A percentile compares a stretch with the other conserved stretches of the same genome.
Evolutionary conservation across 2,329 filamentous ascomycete species (phyloP).

Genomic region (Anthostomella pinea): DNA sequence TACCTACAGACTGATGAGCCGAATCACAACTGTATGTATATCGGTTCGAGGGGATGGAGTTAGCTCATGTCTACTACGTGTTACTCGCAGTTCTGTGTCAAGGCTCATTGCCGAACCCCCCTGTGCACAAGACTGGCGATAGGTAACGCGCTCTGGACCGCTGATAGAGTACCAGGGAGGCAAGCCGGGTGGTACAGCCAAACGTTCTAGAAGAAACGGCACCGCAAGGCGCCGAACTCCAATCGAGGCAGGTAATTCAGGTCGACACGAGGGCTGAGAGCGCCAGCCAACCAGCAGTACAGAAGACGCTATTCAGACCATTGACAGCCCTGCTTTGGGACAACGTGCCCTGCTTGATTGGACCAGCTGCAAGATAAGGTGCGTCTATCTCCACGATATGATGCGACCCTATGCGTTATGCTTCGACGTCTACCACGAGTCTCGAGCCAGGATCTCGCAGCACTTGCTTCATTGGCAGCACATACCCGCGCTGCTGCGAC

Average conservation of each 20-base stretch:
- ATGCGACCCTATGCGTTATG: not conserved
- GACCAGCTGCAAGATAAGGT: constrained; percentile 21
- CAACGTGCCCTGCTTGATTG: constrained; percentile 26
- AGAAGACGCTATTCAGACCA: no score
- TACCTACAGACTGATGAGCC: no score
- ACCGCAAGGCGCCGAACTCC: constrained; percentile 15
- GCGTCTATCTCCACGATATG: not conserved
- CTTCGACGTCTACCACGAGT: not conserved
- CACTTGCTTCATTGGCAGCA: not conserved
- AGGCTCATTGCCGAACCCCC: no score
- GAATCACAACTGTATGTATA: no score
- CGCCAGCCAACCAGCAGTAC: not conserved
- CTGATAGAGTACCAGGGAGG: no score
- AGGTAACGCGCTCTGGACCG: no score
- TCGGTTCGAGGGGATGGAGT: no score
- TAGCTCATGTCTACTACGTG: no score
- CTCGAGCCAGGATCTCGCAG: not conserved
- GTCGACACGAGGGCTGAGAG: not conserved
- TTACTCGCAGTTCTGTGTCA: no score
- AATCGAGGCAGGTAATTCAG: constrained; percentile 18
- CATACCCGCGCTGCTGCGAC: not conserved
- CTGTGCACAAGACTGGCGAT: no score
- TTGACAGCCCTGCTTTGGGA: constrained; percentile 12
- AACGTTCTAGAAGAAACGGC: not conserved
- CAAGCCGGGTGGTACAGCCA: no score